Percentiles rank a stretch among this genome's conserved stretches.
phyloP scores from a whole-genome alignment of 2,329 filamentous ascomycete species.

The Neurospora crassa region DNA sequence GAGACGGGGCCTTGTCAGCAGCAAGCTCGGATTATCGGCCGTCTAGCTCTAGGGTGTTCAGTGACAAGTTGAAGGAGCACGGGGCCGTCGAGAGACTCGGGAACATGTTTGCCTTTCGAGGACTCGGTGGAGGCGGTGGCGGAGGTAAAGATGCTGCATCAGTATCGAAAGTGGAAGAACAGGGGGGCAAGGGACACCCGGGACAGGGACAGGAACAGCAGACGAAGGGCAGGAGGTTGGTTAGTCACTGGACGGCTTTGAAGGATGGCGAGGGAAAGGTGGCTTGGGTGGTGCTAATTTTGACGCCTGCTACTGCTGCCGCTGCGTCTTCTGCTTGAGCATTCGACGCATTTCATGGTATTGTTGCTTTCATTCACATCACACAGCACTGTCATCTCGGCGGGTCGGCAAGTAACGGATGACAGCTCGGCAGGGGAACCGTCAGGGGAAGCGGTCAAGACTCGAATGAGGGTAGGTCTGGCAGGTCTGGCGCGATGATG shows the following conservation, averaged over 20 bases:
- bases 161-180: constrained; percentile 1
- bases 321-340: background rate
- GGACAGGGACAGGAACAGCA: background rate
- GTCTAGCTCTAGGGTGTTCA: background rate
- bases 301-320: constrained; percentile 16
- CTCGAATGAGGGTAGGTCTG: background rate
- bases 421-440: background rate
- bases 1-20: background rate
- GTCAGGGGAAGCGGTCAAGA: background rate
- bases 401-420: background rate
- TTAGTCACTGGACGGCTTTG: constrained; percentile 27
- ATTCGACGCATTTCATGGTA: background rate
- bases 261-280: constrained; percentile 23
- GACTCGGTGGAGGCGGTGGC: background rate
- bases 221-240: constrained; percentile 13
- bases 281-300: constrained; percentile 25
- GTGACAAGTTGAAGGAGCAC: background rate
- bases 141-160: background rate
- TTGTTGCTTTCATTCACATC: background rate
- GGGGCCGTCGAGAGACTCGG: background rate
- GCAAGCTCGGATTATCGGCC: background rate
- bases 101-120: constrained; percentile 1
- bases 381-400: background rate
- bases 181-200: background rate
- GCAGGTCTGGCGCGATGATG: too few species aligned